These are phyloP conservation scores for Brassica balearica DNA, from an alignment of 441 rosid genomes.

Conservation along the genomic window DNA sequence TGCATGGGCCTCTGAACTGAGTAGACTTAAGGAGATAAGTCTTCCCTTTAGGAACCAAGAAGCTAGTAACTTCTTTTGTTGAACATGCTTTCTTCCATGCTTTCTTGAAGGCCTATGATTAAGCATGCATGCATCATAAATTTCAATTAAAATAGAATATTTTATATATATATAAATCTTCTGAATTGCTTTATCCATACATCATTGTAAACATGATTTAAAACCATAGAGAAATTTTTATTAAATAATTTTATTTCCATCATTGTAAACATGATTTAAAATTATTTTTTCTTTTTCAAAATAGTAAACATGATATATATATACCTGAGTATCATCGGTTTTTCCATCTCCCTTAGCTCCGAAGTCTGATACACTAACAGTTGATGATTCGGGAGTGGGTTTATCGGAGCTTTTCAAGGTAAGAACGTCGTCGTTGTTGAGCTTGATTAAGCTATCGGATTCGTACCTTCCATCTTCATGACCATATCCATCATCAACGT, in stretches of 20 bases:
- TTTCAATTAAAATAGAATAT: not conserved
- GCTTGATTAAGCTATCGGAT: constrained; percentile 36
- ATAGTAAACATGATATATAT: not conserved
- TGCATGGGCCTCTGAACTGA: constrained; percentile 77
- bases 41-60: constrained; percentile 60
- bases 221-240: not conserved
- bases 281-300: not conserved
- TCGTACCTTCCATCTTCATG: constrained; percentile 46
- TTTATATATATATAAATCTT: not conserved
- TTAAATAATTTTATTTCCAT: not conserved
- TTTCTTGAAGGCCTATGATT: constrained; percentile 61
- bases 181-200: not conserved
- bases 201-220: no score
- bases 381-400: constrained; percentile 27
- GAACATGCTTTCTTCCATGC: constrained; percentile 87
- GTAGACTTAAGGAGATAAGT: constrained; percentile 56
- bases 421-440: constrained; percentile 39
- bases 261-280: not conserved
- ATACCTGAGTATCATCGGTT: constrained; percentile 60
- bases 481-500: constrained; percentile 45
- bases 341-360: constrained; percentile 69
- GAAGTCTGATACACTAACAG: constrained; percentile 54
- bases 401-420: constrained; percentile 39
- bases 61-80: constrained; percentile 40
- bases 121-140: constrained; percentile 21